Evolutionary conservation across 2,329 filamentous ascomycete species (phyloP).

Genomic region (Aspergillus sp.): DNA sequence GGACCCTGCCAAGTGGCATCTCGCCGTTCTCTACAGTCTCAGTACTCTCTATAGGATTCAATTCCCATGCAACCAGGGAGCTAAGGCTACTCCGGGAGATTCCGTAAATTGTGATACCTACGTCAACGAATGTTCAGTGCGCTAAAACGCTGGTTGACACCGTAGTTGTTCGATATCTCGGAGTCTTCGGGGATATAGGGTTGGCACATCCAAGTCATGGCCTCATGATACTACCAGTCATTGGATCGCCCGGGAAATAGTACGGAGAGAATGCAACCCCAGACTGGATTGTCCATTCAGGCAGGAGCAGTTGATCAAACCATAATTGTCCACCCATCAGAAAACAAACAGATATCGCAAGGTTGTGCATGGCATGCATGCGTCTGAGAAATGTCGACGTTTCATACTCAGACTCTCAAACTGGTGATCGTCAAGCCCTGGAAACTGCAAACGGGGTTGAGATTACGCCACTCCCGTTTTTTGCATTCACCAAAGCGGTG

Average conservation of each 20-base stretch:
- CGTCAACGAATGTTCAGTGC: not conserved
- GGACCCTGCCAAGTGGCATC: conserved; percentile 1
- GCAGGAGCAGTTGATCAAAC: not conserved
- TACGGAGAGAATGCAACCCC: not conserved
- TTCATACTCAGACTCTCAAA: conserved; percentile 10
- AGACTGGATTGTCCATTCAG: not conserved
- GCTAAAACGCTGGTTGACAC: not conserved
- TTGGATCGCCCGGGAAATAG: not conserved
- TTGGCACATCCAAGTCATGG: not conserved
- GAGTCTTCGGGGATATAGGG: too few relatives aligned
- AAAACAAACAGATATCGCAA: not conserved
- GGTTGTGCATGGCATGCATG: not conserved
- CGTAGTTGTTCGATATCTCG: not conserved
- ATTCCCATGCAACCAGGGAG: not conserved
- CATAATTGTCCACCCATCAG: not conserved
- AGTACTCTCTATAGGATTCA: not conserved
- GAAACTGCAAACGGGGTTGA: conserved; percentile 3
- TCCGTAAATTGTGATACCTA: not conserved
- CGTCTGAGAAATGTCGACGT: not conserved
- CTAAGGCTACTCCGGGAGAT: not conserved
- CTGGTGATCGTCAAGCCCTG: conserved; percentile 10
- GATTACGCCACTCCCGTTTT: not conserved
- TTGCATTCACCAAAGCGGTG: not conserved
- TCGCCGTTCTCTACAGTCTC: not conserved
- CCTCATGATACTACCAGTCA: not conserved